phyloP scores from a whole-genome alignment of 352 stramenopile species.

The Pythium sukuiense region DNA sequence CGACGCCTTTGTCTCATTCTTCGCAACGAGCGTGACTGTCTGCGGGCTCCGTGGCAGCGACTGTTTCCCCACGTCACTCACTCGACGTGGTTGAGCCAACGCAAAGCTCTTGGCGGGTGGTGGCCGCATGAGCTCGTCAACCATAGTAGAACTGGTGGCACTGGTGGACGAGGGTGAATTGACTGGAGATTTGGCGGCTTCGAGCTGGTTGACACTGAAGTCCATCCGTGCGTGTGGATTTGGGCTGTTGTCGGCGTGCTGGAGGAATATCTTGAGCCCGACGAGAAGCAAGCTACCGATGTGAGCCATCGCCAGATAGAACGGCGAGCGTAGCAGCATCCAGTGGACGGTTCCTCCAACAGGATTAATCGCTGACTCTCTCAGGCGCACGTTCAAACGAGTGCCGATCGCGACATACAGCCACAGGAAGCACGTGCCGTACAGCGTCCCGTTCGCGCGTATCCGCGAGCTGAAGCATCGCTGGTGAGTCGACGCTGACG shows the following conservation, averaged over 20 bases:
- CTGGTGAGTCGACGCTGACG: slow-evolving; percentile 37
- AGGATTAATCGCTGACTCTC: slow-evolving; percentile 73
- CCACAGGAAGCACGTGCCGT: slow-evolving; percentile 39
- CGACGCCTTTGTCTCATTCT: slow-evolving; percentile 4
- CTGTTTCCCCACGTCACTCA: slow-evolving; percentile 11
- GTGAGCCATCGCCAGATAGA: slow-evolving; percentile 62
- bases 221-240: not conserved
- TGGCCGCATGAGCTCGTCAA: slow-evolving; percentile 43
- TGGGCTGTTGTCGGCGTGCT: slow-evolving; percentile 35
- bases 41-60: not conserved
- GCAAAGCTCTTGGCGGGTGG: slow-evolving; percentile 25
- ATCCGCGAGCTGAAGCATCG: slow-evolving; percentile 53
- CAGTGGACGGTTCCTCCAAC: slow-evolving; percentile 77
- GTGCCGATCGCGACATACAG: slow-evolving; percentile 63
- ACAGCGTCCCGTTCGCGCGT: slow-evolving; percentile 54
- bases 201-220: not conserved
- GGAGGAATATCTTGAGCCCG: slow-evolving; percentile 73
- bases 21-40: not conserved
- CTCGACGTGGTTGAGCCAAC: slow-evolving; percentile 13
- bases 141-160: not conserved
- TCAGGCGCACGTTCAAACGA: slow-evolving; percentile 69
- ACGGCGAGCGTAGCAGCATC: slow-evolving; percentile 62
- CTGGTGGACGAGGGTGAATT: not conserved
- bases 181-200: not conserved
- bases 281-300: slow-evolving; percentile 65